Evolutionary conservation across 768 basidiomycete genomes (phyloP).

Genomic region (Boletus rubropictus): DNA sequence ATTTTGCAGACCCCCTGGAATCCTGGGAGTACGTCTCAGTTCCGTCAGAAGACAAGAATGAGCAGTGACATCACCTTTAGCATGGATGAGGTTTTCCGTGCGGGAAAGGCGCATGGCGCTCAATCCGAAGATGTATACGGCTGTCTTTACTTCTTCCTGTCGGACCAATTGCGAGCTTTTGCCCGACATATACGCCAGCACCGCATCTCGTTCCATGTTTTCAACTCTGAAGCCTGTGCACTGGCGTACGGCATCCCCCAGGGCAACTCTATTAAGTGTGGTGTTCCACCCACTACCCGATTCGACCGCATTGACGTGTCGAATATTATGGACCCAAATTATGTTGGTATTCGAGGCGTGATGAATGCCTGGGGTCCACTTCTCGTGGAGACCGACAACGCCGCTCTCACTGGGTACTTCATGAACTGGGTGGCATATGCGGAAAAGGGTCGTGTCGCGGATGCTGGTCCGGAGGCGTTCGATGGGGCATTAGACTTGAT

Average conservation of each 20-base stretch:
- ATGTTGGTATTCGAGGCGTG: slow-evolving; percentile 34
- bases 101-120: slow-evolving; percentile 37
- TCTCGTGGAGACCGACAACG: slow-evolving; percentile 26
- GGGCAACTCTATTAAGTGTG: slow-evolving; percentile 10
- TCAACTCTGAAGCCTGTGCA: slow-evolving; percentile 34
- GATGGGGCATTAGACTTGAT: slow-evolving; percentile 8
- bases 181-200: slow-evolving; percentile 31
- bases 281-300: slow-evolving; percentile 19
- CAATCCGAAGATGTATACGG: slow-evolving; percentile 43
- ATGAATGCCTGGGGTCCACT: slow-evolving; percentile 36
- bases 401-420: slow-evolving; percentile 39
- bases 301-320: slow-evolving; percentile 49
- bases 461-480: slow-evolving; percentile 1
- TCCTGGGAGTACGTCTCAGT: slow-evolving; percentile 43
- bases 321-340: slow-evolving; percentile 41
- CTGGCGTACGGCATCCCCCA: slow-evolving; percentile 35
- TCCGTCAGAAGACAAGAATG: neutral
- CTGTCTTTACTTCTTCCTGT: slow-evolving; percentile 44
- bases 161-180: slow-evolving; percentile 37
- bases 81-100: slow-evolving; percentile 34
- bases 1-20: slow-evolving; percentile 40
- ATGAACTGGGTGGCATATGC: slow-evolving; percentile 41
- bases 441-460: neutral
- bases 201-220: slow-evolving; percentile 31
- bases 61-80: slow-evolving; percentile 21